These are phyloP conservation scores for Oenanthe javanica DNA, from an alignment of 140 eudicot species.

Conservation along the genomic window DNA sequence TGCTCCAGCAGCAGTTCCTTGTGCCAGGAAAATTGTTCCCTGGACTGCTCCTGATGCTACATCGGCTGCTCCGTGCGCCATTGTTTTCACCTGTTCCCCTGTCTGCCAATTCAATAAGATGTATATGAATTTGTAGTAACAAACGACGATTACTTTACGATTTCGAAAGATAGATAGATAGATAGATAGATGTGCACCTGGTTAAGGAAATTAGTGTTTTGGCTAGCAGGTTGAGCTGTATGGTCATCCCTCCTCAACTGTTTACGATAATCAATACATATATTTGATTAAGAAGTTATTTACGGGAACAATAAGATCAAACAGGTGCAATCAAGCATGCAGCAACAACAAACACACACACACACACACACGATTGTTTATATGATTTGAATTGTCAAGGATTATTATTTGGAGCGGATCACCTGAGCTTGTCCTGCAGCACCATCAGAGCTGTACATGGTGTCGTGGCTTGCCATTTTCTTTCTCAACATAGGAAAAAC, in stretches of 20 bases:
- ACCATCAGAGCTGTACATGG: constrained; percentile 3
- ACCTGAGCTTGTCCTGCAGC: constrained; percentile 11
- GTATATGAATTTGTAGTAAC: background rate
- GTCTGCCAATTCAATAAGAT: background rate
- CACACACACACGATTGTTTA: background rate
- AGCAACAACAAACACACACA: no score
- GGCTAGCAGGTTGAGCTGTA: background rate
- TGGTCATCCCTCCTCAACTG: background rate
- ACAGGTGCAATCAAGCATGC: background rate
- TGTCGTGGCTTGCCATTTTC: background rate
- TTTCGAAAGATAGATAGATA: background rate
- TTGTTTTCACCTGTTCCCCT: constrained; percentile 10
- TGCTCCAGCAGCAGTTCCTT: constrained; percentile 1
- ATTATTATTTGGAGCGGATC: background rate
- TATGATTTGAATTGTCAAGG: background rate
- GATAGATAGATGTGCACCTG: background rate
- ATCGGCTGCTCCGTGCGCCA: constrained; percentile 72
- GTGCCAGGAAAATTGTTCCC: constrained; percentile 1
- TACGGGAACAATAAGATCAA: background rate
- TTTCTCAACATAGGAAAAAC: background rate
- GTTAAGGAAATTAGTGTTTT: background rate
- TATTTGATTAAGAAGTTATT: no score
- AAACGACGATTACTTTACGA: background rate
- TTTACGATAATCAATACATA: background rate
- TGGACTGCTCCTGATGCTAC: constrained; percentile 51